Conservation (phyloP, 2,329 filamentous ascomycete genomes). For the Huntiella omanensis region DNA sequence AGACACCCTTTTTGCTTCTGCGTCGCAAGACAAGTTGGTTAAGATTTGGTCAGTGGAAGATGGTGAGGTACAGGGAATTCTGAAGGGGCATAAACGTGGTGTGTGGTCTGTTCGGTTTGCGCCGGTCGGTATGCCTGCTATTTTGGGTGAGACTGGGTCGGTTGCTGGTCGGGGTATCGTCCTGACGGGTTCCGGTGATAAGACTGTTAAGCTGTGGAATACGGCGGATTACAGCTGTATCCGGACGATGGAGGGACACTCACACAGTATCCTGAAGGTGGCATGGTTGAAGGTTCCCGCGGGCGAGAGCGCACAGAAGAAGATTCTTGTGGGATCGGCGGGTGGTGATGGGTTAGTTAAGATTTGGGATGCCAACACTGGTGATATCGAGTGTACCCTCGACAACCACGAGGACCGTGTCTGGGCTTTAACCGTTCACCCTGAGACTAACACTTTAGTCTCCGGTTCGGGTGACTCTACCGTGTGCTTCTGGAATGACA, state of each 20-base stretch:
- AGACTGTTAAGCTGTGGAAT: constrained; percentile 91
- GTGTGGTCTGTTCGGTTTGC: constrained; percentile 93
- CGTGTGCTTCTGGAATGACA: constrained; percentile 91
- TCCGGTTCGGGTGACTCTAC: constrained; percentile 87
- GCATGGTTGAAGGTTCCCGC: constrained; percentile 53
- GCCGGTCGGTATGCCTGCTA: constrained; percentile 53
- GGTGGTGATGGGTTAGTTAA: constrained; percentile 92
- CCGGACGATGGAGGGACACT: constrained; percentile 87
- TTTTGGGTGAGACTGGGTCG: constrained; percentile 52
- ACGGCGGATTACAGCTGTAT: constrained; percentile 82
- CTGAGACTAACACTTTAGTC: constrained; percentile 52
- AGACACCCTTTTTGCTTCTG: constrained; percentile 74
- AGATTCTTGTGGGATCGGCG: constrained; percentile 62
- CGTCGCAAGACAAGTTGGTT: constrained; percentile 88
- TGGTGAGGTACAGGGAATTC: constrained; percentile 76
- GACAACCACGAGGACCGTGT: constrained; percentile 96
- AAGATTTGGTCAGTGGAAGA: constrained; percentile 91
- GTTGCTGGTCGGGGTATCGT: constrained; percentile 65
- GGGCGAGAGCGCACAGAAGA: constrained; percentile 28
- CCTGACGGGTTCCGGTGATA: constrained; percentile 84
- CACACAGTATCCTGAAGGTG: constrained; percentile 86
- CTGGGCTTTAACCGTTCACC: constrained; percentile 67
- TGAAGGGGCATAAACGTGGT: constrained; percentile 81
- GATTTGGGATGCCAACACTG: constrained; percentile 76
- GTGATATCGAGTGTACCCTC: constrained; percentile 72